Base-by-base conservation (phyloP, 257 asterid species). In the Anisodus acutangulus region DNA sequence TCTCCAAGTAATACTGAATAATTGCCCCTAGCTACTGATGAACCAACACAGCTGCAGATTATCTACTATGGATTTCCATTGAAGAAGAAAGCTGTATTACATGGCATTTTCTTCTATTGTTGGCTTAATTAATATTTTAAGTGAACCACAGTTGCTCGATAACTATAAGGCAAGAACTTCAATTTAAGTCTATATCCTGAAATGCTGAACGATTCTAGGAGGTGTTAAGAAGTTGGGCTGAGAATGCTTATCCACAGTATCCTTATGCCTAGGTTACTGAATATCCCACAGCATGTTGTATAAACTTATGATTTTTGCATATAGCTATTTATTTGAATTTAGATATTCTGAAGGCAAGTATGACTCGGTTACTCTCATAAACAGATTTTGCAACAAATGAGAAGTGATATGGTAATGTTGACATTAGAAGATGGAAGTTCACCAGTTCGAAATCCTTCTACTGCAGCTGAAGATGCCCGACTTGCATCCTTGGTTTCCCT, bases 391-490 rank as follows among this genome's bases (percentile, higher is more conserved):
- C 97, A 93, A 85, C 99, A 97, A 92, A 93, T 93, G 97, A 97
- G 93, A 90, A 90, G 85, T 82, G 98, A 97, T 79, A 89, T 80
- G 57, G 92, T 91, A 39, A 79, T 97, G 92, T 88, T 93, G 89
- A 92, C 88, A 85, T 85, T 95, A 89, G 98, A 91, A 85, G 95
- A 91, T 47, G 93, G 94, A 51, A 94, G 96, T 59, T 83, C 96
- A 72, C 97, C 98, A 47, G 88, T 95, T 85, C 91, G 92, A 62
- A 91, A 92, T 90, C 97, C 99, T 89, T 95, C 98, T 47, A 95
- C 98, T 85, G 98, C 98, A 67, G 93, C 94, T 9, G 99, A 97
- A 94, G 98, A 97, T 92, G 95, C 99, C 79, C 91, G 99, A 81
- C 90, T 97, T 67, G 99, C 99, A 54, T 97, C 99, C 79, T 88